Evolutionary conservation across 352 stramenopile species (phyloP), one percentile per base, ranked within the genome.

Genomic region (Phytopythium boreale): DNA sequence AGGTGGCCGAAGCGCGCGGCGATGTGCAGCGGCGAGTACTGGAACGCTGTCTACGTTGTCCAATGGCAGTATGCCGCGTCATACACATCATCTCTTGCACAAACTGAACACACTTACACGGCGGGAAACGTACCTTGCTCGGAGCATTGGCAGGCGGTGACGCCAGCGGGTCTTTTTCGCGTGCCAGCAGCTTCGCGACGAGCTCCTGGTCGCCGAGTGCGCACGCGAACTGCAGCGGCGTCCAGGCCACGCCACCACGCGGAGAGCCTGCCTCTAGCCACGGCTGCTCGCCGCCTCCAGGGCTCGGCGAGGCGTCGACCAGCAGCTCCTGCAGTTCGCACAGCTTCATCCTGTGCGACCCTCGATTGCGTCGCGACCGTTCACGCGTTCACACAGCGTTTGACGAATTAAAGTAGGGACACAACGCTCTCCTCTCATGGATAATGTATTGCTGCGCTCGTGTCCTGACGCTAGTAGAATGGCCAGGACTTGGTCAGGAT

Each of bases 401-500:
- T 7, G 29, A 34, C 29, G 7, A 34, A 3, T 34, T 7, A 34
- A 34, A 34, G n/a, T n/a, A n/a, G n/a, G 29, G 29, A 34, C 29
- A 34, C n/a, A n/a, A n/a, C n/a, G n/a, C n/a, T n/a, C n/a, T 34
- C 4, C 7, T 34, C 29, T 34, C 29, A 34, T 34, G 19, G 27
- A 43, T 20, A 29, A 22, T 50, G 55, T 34, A 50, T 50, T 50
- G 20, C n/a, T 15, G 17, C 19, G 29, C 3, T 44, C 20, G 14
- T n/a, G 37, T 34, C 3, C 4, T 7, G 29, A 34, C 3, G 7
- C 67, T 67, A 88, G 65, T 92, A 85, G 62, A 93, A 93, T 24
- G 82, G 82, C 84, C 84, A 93, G 12, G 82, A 89, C 59, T 88
- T 90, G 47, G 74, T 92, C 34, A 93, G 37, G 31, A 90, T 81